Percentiles rank a stretch among this genome's conserved stretches.
Conservation (phyloP, 805 yeast species). For the Metschnikowia amazonensis region DNA sequence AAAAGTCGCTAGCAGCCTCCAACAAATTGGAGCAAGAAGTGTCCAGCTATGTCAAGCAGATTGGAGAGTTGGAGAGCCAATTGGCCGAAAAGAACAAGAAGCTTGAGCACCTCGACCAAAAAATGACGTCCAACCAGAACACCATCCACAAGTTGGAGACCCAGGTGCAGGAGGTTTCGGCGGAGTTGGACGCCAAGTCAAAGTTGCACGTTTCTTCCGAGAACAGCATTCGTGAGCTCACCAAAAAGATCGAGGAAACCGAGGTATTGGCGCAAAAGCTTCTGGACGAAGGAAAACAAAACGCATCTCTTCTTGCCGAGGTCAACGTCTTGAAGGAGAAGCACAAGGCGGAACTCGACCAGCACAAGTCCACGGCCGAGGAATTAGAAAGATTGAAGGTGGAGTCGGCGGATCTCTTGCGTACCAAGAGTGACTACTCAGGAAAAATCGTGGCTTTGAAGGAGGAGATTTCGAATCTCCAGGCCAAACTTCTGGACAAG, state of each 20-base stretch:
- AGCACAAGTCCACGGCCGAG: conserved; percentile 7
- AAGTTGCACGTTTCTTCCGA: conserved; percentile 1
- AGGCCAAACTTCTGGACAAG: conserved; percentile 25
- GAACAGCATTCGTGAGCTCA: neutral
- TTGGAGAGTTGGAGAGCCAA: neutral
- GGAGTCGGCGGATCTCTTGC: conserved; percentile 21
- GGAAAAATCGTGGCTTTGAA: conserved; percentile 26
- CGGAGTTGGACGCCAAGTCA: conserved; percentile 1
- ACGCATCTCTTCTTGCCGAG: conserved; percentile 1
- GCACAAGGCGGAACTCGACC: conserved; percentile 6
- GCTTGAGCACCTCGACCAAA: neutral
- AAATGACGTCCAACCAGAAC: neutral
- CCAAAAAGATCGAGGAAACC: neutral
- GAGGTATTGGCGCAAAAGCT: neutral
- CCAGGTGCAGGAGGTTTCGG: neutral
- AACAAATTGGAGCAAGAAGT: neutral
- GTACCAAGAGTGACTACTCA: conserved; percentile 26
- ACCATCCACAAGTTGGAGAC: neutral
- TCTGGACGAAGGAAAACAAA: conserved; percentile 3
- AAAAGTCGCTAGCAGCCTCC: neutral
- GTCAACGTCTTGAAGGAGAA: conserved; percentile 5
- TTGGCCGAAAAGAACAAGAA: neutral
- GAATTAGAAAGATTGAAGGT: conserved; percentile 20
- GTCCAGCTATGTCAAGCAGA: neutral
- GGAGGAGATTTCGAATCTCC: conserved; percentile 22